Base-by-base conservation (phyloP, 2,329 filamentous ascomycete species). In the Thielaviopsis populi region DNA sequence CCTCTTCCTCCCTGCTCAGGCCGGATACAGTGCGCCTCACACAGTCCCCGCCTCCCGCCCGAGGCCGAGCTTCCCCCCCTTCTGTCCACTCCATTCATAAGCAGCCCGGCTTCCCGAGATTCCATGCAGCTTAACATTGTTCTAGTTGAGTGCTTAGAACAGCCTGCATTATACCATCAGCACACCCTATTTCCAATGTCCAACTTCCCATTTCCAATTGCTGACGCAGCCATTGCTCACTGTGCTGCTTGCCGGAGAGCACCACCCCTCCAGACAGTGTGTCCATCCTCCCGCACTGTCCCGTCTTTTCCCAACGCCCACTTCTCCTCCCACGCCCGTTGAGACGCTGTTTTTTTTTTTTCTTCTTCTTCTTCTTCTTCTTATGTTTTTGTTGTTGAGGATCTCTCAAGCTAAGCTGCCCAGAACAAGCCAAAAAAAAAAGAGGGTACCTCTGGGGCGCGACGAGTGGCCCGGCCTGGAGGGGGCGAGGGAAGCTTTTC, bases 11-110 rank as follows among this genome's bases (percentile, higher is more conserved):
- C 27, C 22, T 50, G 46, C 19, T n/a, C 53, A 56, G 10, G 27
- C 30, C 53, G 53, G 53, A 1, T n/a, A 56, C 53, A 56, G 53
- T 56, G 53, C 53, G 53, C 53, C 33, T 37, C 53, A 56, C 53
- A 56, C 53, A 37, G 53, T 37, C 53, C 27, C 27, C 53, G 46
- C 46, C 17, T 22, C 27, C 30, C 15, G 53, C 27, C 30, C 15
- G 53, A 56, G 42, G 1, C 42, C 17, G 42, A 19, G 42, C 33
- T 37, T 37, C 46, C 27, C 15, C 24, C 11, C 24, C 27, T 24
- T 50, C 46, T 24, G 22, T 8, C 24, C 17, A 5, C 46, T 13
- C 15, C n/a, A 56, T 37, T 56, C 17, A 10, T 56, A 56, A 19
- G 27, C 53, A 56, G 27, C 15, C 17, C 42, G 42, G 15, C 15